Evolutionary conservation across 345 rosid genomes (phyloP).

Genomic region (Arabidopsis suecica): DNA sequence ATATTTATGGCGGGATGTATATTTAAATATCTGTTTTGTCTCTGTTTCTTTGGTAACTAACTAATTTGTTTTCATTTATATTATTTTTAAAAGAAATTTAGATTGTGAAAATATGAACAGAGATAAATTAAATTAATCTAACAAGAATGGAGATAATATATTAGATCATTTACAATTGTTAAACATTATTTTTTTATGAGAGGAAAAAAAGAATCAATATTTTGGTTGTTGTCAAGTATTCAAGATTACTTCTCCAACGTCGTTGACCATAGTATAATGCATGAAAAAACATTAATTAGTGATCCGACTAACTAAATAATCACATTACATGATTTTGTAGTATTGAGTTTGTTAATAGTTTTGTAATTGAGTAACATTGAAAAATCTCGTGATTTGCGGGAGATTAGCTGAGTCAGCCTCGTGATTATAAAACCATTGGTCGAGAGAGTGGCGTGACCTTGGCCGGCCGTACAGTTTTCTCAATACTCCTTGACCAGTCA

Average conservation of each 20-base stretch:
- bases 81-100: background rate
- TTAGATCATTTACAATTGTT: background rate
- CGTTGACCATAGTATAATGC: background rate
- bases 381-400: slow-evolving; percentile 33
- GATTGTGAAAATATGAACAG: background rate
- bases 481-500: slow-evolving; percentile 32
- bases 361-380: background rate
- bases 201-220: background rate
- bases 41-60: background rate
- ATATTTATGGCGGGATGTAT: slow-evolving; percentile 32
- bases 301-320: background rate
- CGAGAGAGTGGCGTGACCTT: slow-evolving; percentile 26
- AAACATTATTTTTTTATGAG: background rate
- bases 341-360: background rate
- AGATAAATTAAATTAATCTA: background rate
- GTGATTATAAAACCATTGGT: slow-evolving; percentile 20
- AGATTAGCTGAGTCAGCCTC: slow-evolving; percentile 38
- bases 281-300: background rate
- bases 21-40: background rate
- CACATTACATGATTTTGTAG: background rate
- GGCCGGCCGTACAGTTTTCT: slow-evolving; percentile 48
- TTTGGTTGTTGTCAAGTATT: slow-evolving; percentile 32
- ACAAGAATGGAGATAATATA: background rate
- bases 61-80: background rate
- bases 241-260: slow-evolving; percentile 28